Conservation (phyloP, 1,284 basidiomycete genomes). For the Athelia psychrophila region DNA sequence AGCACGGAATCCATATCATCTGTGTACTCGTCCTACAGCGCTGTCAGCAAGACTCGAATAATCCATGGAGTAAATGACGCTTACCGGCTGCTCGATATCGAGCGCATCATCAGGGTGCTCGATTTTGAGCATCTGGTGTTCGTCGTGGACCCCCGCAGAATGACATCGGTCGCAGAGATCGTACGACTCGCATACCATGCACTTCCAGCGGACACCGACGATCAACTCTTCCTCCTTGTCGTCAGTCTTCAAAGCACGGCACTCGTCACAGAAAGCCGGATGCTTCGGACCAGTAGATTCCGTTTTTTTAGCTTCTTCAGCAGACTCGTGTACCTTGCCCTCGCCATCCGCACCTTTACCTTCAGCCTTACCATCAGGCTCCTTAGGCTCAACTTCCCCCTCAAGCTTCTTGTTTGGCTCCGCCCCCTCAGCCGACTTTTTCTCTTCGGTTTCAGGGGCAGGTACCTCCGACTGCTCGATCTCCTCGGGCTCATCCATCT, state of each 20-base stretch:
- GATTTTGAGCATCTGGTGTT: background rate
- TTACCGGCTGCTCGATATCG: background rate
- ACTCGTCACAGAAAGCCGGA: background rate
- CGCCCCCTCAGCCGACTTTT: slow-evolving; percentile 12
- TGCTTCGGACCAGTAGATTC: slow-evolving; percentile 1
- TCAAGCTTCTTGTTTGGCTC: slow-evolving; percentile 9
- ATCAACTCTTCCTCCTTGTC: background rate
- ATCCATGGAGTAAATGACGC: background rate
- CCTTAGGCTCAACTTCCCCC: background rate
- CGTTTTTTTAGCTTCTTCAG: slow-evolving; percentile 1
- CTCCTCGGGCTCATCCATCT: slow-evolving; percentile 1
- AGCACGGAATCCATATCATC: background rate
- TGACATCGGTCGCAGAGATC: background rate
- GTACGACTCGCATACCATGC: background rate
- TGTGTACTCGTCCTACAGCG: too few relatives aligned
- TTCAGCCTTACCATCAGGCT: background rate
- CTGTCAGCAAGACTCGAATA: background rate
- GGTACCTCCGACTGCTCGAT: too few relatives aligned
- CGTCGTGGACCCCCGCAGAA: background rate
- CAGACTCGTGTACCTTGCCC: background rate
- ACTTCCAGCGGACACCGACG: background rate
- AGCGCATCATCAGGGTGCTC: background rate
- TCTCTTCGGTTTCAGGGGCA: slow-evolving; percentile 4
- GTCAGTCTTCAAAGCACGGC: background rate
- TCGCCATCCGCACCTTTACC: background rate